These are phyloP conservation scores for Cryptococcus floricola DNA, from an alignment of 1,284 basidiomycete genomes.

Conservation along the genomic window DNA sequence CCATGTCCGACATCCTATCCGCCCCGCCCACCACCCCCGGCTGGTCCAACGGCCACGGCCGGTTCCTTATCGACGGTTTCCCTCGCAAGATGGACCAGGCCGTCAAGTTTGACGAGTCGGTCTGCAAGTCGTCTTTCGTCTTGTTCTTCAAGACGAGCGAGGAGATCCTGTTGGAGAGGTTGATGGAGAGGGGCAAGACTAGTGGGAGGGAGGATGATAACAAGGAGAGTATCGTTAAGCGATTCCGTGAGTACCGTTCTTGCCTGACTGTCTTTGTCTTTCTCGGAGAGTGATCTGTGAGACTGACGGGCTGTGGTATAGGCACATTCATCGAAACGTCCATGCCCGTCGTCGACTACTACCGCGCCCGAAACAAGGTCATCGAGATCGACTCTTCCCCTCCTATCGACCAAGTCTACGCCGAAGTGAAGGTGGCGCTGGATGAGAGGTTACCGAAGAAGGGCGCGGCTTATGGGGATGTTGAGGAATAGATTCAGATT, in stretches of 20 bases:
- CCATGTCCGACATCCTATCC: constrained; percentile 68
- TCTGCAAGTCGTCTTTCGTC: constrained; percentile 74
- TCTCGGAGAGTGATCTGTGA: neutral
- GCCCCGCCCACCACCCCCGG: constrained; percentile 31
- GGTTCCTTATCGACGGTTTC: constrained; percentile 97
- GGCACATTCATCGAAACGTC: constrained; percentile 86
- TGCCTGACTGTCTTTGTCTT: neutral
- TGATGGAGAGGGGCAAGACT: constrained; percentile 87
- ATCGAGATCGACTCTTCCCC: constrained; percentile 74
- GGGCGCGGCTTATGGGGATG: neutral
- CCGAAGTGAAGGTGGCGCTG: constrained; percentile 59
- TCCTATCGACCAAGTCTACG: constrained; percentile 70
- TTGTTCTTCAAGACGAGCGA: constrained; percentile 89
- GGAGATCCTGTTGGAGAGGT: constrained; percentile 77
- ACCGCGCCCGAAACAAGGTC: constrained; percentile 67
- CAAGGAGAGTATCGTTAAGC: constrained; percentile 89
- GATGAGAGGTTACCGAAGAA: constrained; percentile 36
- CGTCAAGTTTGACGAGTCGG: constrained; percentile 79
- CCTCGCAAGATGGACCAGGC: constrained; percentile 99
- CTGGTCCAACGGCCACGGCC: constrained; percentile 71
- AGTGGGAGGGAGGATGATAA: constrained; percentile 97
- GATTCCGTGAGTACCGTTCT: constrained; percentile 66
- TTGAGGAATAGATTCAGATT: neutral
- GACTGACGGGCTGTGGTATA: constrained; percentile 38
- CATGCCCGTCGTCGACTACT: constrained; percentile 95